Conservation (phyloP, 208 protist species). For the Herpetomonas samuelpessoai region DNA sequence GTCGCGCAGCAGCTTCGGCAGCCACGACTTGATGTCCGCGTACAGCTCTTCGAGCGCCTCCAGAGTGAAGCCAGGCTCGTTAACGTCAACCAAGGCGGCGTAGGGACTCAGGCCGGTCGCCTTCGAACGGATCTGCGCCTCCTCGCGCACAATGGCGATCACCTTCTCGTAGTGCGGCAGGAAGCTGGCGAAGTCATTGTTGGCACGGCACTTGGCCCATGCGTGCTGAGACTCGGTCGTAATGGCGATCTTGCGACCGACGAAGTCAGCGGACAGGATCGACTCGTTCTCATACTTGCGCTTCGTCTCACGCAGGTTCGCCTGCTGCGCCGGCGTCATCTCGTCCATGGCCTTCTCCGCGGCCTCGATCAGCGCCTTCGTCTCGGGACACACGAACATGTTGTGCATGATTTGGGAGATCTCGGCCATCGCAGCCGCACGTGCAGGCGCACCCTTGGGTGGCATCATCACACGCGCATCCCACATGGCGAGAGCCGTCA, state of each 20-base stretch:
- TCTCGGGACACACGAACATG: slow-evolving; percentile 20
- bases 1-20: too few relatives aligned
- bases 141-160: slow-evolving; percentile 27
- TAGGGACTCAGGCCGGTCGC: slow-evolving; percentile 24
- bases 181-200: slow-evolving; percentile 42
- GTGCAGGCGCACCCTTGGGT: slow-evolving; percentile 22
- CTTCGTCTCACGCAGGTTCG: too few relatives aligned
- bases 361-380: slow-evolving; percentile 17
- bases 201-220: slow-evolving; percentile 27
- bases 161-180: slow-evolving; percentile 34
- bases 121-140: too few relatives aligned
- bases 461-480: too few relatives aligned
- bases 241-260: slow-evolving; percentile 15
- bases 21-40: too few relatives aligned
- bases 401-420: slow-evolving; percentile 26
- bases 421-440: slow-evolving; percentile 33
- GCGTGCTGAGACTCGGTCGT: slow-evolving; percentile 21
- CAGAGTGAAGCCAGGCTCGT: too few relatives aligned
- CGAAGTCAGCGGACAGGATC: slow-evolving; percentile 22
- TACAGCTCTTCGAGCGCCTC: too few relatives aligned
- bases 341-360: slow-evolving; percentile 31
- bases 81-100: slow-evolving; percentile 43
- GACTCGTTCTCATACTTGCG: slow-evolving; percentile 13
- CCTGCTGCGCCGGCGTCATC: too few relatives aligned
- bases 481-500: slow-evolving; percentile 34